phyloP scores from a whole-genome alignment of 2,329 filamentous ascomycete species.

The Xylariales sp. region DNA sequence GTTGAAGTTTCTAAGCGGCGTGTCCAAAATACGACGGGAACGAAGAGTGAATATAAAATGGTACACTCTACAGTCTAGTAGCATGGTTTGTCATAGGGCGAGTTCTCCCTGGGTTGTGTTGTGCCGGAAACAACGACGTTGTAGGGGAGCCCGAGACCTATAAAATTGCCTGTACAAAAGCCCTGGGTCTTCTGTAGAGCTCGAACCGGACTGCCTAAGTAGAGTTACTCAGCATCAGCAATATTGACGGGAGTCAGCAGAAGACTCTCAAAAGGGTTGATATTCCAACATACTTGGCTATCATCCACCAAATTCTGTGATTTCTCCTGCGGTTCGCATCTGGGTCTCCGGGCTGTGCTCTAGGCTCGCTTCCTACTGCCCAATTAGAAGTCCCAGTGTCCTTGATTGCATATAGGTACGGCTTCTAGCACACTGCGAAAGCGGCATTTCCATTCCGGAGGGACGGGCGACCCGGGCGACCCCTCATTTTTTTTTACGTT shows the following conservation, averaged over 20 bases:
- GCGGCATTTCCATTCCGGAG: neutral
- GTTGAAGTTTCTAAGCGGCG: neutral
- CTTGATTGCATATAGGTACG: neutral
- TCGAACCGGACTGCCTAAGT: too few species aligned
- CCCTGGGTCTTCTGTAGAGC: too few species aligned
- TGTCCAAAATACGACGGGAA: neutral
- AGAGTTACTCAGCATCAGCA: neutral
- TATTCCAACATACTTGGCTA: neutral
- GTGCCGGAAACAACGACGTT: too few species aligned
- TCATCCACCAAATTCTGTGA: neutral
- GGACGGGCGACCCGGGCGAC: neutral
- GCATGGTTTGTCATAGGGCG: neutral
- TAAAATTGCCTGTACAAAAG: too few species aligned
- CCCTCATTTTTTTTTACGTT: neutral
- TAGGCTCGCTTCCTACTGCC: neutral
- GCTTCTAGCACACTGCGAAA: neutral
- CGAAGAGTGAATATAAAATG: neutral
- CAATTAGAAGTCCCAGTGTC: neutral
- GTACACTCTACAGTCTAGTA: neutral
- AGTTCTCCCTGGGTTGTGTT: neutral
- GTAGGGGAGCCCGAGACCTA: too few species aligned
- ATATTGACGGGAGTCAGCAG: neutral
- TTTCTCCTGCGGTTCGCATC: neutral
- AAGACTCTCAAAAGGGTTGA: neutral
- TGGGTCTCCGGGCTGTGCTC: neutral